Percentiles rank a stretch among this genome's conserved stretches.
phyloP scores from a whole-genome alignment of 768 basidiomycete species.

The Hypholoma fasciculare region DNA sequence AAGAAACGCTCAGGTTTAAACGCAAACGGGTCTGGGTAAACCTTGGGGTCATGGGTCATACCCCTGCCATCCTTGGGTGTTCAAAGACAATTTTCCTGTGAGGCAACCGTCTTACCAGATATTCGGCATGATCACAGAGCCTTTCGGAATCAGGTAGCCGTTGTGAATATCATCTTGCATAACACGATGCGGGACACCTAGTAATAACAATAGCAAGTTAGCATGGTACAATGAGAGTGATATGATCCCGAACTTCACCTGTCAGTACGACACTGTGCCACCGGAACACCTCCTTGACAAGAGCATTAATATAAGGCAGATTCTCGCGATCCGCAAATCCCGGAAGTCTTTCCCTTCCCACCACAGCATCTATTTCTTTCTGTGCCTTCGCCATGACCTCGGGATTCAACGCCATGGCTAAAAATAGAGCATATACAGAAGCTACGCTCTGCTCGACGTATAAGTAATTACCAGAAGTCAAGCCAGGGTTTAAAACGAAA shows the following conservation, averaged over 20 bases:
- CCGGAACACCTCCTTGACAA: conserved; percentile 37
- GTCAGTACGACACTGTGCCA: conserved; percentile 35
- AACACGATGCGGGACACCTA: conserved; percentile 54
- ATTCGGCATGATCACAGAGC: conserved; percentile 50
- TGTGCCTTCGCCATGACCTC: conserved; percentile 39
- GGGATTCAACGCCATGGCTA: conserved; percentile 39
- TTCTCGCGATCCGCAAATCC: conserved; percentile 35
- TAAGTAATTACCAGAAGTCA: neutral
- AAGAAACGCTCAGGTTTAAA: conserved; percentile 53
- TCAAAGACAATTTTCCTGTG: neutral
- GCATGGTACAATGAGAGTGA: too few species aligned
- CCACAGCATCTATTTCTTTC: conserved; percentile 41
- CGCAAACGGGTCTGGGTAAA: conserved; percentile 34
- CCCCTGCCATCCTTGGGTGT: conserved; percentile 22
- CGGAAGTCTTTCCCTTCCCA: conserved; percentile 41
- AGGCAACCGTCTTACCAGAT: conserved; percentile 35
- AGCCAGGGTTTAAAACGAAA: neutral
- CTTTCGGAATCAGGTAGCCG: conserved; percentile 62
- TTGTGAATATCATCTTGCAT: conserved; percentile 59
- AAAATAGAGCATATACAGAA: conserved; percentile 36
- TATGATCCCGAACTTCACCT: conserved; percentile 13
- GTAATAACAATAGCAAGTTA: conserved; percentile 4
- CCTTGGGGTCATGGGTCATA: conserved; percentile 40
- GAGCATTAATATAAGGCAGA: conserved; percentile 41
- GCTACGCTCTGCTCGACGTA: conserved; percentile 34